Base-by-base conservation (phyloP, 2,329 filamentous ascomycete species). In the Trichophyton mentagrophytes region DNA sequence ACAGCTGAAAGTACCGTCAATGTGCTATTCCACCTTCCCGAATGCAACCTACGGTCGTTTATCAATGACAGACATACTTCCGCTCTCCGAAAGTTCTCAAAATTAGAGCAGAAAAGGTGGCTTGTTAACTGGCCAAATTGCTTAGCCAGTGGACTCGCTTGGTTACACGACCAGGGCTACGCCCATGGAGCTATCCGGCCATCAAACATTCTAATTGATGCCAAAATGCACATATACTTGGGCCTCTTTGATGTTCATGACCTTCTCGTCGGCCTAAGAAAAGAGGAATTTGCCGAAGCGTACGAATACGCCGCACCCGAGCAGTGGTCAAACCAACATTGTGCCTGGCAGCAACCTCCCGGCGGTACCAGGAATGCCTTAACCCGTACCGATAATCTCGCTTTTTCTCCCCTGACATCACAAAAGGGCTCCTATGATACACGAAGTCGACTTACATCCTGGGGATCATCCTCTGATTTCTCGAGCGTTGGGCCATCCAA, bases 301-400 rank as follows among this genome's bases (percentile, higher is more conserved):
- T 84, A 84, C 67, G 78, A 83, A 51, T 85, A 85, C 65, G 77
- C 78, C 3, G 78, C 82, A 0, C 82, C 83, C 2, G 83, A 86
- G 61, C 76, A 76, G 53, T 79, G 77, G 74, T 71, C 70, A 57
- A 74, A 69, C 11, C 46, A 40, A 53, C 25, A 51, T 55, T 13
- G 38, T 15, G 9, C 57, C 42, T 38, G 25, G 25, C 27, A 33
- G 17, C 57, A 59, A 20, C 38, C 38, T 25, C 47, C 44, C 22
- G 27, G 22, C 15, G 30, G 44, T 8, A 44, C 58, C 8, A 51
- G 30, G 11, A 40, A 44, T 30, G 46, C 15, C 20, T n/a, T 40
- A 30, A 51, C 44, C 15, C 38, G 57, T 17, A 51, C 44, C 3
- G 46, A 51, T 8, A 51, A 51, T 46, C 44, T 33, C 9, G 25